Conservation (phyloP, 495 filamentous ascomycete species). For the Talaromyces borbonicus region DNA sequence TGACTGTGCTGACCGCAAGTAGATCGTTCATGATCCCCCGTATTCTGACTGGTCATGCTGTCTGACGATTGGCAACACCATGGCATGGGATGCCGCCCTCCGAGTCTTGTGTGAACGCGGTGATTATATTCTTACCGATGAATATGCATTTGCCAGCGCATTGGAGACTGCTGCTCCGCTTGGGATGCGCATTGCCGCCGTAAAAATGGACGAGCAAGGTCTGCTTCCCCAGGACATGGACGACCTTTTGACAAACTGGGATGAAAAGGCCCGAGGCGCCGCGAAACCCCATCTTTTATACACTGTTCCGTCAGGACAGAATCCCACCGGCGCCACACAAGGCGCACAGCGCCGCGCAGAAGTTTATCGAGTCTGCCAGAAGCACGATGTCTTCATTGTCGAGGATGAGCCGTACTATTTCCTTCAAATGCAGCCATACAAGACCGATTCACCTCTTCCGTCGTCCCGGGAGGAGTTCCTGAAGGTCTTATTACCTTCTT, state of each 20-base stretch:
- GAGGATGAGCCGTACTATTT: constrained; percentile 99
- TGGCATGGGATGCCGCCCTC: constrained; percentile 62
- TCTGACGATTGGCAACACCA: constrained; percentile 69
- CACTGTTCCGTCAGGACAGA: constrained; percentile 62
- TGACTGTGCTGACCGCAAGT: neutral
- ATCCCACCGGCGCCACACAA: constrained; percentile 85
- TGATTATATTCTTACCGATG: constrained; percentile 70
- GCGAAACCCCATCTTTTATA: constrained; percentile 61
- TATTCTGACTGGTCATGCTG: constrained; percentile 79
- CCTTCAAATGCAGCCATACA: constrained; percentile 87
- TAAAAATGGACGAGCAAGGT: constrained; percentile 71
- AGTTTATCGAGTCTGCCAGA: constrained; percentile 66
- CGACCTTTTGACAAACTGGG: constrained; percentile 56
- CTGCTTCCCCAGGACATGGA: constrained; percentile 59
- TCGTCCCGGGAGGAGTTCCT: constrained; percentile 50
- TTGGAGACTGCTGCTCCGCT: constrained; percentile 73
- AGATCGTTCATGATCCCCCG: constrained; percentile 47
- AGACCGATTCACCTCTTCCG: constrained; percentile 43
- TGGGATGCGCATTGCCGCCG: constrained; percentile 61
- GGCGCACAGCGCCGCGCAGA: constrained; percentile 49
- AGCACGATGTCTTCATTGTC: constrained; percentile 78
- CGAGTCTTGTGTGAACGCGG: constrained; percentile 66
- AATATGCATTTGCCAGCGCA: constrained; percentile 76
- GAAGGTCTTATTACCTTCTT: constrained; percentile 48
- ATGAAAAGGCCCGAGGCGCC: constrained; percentile 42